Base-by-base conservation (phyloP, 352 stramenopile species). In the Chrysophaeum taylorii region DNA sequence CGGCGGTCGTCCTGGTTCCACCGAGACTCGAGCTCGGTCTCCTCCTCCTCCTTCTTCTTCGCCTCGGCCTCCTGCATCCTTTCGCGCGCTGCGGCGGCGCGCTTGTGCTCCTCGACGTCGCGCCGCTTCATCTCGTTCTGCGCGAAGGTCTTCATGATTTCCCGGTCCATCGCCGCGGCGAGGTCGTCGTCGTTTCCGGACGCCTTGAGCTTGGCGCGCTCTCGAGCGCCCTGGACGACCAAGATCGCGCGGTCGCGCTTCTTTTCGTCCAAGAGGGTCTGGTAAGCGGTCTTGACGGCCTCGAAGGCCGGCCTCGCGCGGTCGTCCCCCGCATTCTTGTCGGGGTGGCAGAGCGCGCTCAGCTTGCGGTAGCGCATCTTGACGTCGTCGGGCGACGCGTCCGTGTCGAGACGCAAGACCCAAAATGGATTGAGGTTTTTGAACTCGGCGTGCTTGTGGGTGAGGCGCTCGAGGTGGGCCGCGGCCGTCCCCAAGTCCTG, bases 341-440 rank as follows among this genome's bases (percentile, higher is more conserved):
- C 88, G 25, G 88, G 88, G 70, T 94, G 88, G 73, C 89, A 90
- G 77, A 93, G 92, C 74, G 92, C 84, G 69, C 86, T 86, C 48
- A 92, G 78, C 78, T 92, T 92, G 64, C 85, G 83, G 82, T 93
- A 94, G 33, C 86, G 83, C 25, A 77, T 82, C 76, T 92, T 92
- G 78, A 94, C 93, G 75, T 94, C 88, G 66, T 91, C 81, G 75
- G 92, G 86, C 39, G 85, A 92, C 39, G 88, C 80, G 45, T 85
- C 84, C 70, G 88, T 88, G 36, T 91, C 85, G 36, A 94, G 85
- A 64, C 85, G 84, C 39, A 94, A 76, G 57, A 94, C 81, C 45
- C 84, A 78, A 72, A 92, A 94, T 66, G 88, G 86, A 78, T 94
- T 89, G 36, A 84, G 78, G 60, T 87, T 82, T 27, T 81, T 75